Evolutionary conservation across 306 rosid species (phyloP), one percentile per base, ranked within the genome.

Genomic region (Potentilla sterilis): DNA sequence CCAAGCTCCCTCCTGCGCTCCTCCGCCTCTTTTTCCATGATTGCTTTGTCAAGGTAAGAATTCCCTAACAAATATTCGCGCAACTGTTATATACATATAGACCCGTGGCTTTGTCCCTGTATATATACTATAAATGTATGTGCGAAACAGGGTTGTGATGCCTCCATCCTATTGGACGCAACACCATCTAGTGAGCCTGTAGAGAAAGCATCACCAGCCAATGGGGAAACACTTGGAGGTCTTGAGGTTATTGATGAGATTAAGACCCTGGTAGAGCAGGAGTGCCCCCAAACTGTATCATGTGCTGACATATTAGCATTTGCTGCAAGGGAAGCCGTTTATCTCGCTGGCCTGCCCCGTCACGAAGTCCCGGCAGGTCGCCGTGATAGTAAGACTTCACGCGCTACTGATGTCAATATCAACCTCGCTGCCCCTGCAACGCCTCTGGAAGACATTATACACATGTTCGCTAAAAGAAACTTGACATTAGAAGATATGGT

Each of bases 21-120:
- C 0, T 93, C 37, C 91, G 98, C 73, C 91, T 89, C 24, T 78
- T 78, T 5, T 91, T 88, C 87, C 97, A 91, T 22, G 97, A 93
- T 44, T 93, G 97, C 82, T 86, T 89, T 51, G 96, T 93, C 10
- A 82, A 59, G 48, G 96, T 93, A 82, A 22, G 7, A 22, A n/a
- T 54, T 19, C 1, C 24, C 10, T 52, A 2, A 18, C 7, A 52
- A 19, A 7, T 51, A 51, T 2, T 51, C 5, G 2, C 4, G 57
- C 21, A 3, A 2, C 19, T 51, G 22, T 51, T 51, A 4, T 15
- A 5, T 8, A 4, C 8, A 15, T 18, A 18, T 28, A 28, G 28
- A 28, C 28, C 1, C 1, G 28, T 28, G 28, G 28, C 28, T 28
- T 28, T 28, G 28, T 28, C 28, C 28, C n/a, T 13, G 55, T 48